Evolutionary conservation across 2,329 filamentous ascomycete genomes (phyloP).

Genomic region (Claviceps arundinis): DNA sequence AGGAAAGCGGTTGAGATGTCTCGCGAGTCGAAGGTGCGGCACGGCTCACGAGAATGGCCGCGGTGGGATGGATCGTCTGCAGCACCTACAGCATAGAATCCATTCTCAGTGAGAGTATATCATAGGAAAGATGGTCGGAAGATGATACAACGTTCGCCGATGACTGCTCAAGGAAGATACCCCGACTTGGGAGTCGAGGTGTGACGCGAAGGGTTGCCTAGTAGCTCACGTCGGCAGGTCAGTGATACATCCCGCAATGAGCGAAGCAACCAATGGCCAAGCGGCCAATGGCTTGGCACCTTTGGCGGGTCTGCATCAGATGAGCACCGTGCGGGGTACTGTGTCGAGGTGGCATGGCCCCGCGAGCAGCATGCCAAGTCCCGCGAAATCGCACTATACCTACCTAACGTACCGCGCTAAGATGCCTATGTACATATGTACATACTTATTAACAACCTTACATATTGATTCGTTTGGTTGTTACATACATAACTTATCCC

Average conservation of each 20-base stretch:
- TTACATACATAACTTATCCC: too few species aligned
- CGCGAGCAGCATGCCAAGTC: not conserved
- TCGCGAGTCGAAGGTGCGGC: not conserved
- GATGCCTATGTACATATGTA: too few species aligned
- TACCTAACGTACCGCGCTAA: too few species aligned
- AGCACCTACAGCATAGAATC: not conserved
- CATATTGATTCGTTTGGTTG: too few species aligned
- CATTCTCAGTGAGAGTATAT: not conserved
- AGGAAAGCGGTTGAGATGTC: slow-evolving; percentile 4
- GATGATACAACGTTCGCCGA: not conserved
- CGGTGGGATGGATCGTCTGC: slow-evolving; percentile 1
- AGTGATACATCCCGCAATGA: not conserved
- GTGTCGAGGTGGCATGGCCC: not conserved
- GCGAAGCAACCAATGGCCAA: not conserved
- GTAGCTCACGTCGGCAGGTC: not conserved
- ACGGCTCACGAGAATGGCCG: not conserved
- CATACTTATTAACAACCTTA: too few species aligned
- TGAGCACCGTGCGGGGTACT: slow-evolving; percentile 5
- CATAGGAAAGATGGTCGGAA: not conserved
- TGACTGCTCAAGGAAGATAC: not conserved
- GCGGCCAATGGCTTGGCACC: not conserved
- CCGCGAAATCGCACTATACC: not conserved
- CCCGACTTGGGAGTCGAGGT: not conserved
- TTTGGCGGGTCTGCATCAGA: slow-evolving; percentile 2
- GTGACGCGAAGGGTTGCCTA: not conserved